A percentile compares a stretch with the other conserved stretches of the same genome.
These are phyloP conservation scores for Chaetomium cochliodes DNA, from an alignment of 495 filamentous ascomycete genomes.

Conservation along the genomic window DNA sequence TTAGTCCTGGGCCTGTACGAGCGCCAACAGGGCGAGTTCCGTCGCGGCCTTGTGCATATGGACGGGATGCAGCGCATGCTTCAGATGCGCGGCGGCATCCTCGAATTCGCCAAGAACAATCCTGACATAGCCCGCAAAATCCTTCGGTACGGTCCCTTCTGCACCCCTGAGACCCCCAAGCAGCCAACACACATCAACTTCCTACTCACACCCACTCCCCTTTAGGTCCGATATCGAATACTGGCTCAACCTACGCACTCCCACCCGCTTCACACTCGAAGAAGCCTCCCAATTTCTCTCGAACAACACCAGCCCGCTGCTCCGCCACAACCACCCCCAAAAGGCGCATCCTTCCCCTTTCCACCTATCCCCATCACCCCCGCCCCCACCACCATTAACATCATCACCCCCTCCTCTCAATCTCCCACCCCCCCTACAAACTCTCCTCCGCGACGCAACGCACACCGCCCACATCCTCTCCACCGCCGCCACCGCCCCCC, in stretches of 20 bases:
- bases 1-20: neutral
- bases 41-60: conserved; percentile 2
- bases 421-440: neutral
- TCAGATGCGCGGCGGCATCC: conserved; percentile 1
- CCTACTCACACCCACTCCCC: neutral
- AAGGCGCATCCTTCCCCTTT: too few species aligned
- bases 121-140: conserved; percentile 1
- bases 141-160: neutral
- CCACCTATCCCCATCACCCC: too few species aligned
- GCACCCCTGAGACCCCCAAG: too few species aligned
- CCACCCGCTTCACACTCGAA: neutral
- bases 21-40: neutral
- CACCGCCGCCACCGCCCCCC: neutral
- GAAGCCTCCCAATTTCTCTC: neutral
- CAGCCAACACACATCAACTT: neutral
- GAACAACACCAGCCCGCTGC: neutral
- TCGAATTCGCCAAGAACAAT: neutral
- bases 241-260: conserved; percentile 1
- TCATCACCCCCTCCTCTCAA: neutral
- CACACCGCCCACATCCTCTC: neutral
- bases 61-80: conserved; percentile 7
- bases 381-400: neutral
- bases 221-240: conserved; percentile 10
- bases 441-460: neutral
- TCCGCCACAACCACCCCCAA: neutral